Percentiles rank a stretch among this genome's conserved stretches.
Conservation (phyloP, 176 grass and related monocot species). For the Raddia guianensis region DNA sequence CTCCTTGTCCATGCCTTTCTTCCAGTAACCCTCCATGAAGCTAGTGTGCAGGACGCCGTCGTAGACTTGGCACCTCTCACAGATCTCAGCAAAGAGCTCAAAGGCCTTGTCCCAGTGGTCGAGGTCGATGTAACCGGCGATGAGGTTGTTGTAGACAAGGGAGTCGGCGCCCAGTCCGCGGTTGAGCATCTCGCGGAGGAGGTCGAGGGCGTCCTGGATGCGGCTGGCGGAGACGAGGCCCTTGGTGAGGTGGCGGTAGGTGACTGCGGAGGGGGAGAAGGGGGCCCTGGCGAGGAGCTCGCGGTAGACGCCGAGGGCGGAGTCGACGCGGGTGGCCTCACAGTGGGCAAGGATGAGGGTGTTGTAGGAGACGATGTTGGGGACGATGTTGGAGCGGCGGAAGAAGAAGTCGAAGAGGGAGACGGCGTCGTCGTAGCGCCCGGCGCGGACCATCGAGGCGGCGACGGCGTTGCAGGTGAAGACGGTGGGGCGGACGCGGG, state of each 20-base stretch:
- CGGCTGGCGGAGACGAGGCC: constrained; percentile 45
- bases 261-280: constrained; percentile 47
- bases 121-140: constrained; percentile 45
- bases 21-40: constrained; percentile 60
- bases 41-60: constrained; percentile 49
- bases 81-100: constrained; percentile 56
- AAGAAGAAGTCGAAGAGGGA: constrained; percentile 60
- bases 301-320: constrained; percentile 38
- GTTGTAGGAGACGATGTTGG: constrained; percentile 66
- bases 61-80: constrained; percentile 53
- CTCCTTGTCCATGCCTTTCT: constrained; percentile 53
- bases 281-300: constrained; percentile 44
- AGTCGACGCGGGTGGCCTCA: constrained; percentile 40
- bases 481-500: constrained; percentile 57
- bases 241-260: constrained; percentile 55
- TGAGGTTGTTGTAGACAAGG: constrained; percentile 56
- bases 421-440: constrained; percentile 37
- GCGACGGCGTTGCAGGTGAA: constrained; percentile 78
- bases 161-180: constrained; percentile 49
- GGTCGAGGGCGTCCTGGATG: constrained; percentile 50
- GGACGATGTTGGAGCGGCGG: constrained; percentile 48
- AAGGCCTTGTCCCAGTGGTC: constrained; percentile 51
- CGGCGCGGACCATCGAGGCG: constrained; percentile 40
- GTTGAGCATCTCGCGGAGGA: constrained; percentile 57
- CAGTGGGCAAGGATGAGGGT: constrained; percentile 49